phyloP scores from a whole-genome alignment of 1,139 yeast genomes.

The Yamadazyma dushanensis region DNA sequence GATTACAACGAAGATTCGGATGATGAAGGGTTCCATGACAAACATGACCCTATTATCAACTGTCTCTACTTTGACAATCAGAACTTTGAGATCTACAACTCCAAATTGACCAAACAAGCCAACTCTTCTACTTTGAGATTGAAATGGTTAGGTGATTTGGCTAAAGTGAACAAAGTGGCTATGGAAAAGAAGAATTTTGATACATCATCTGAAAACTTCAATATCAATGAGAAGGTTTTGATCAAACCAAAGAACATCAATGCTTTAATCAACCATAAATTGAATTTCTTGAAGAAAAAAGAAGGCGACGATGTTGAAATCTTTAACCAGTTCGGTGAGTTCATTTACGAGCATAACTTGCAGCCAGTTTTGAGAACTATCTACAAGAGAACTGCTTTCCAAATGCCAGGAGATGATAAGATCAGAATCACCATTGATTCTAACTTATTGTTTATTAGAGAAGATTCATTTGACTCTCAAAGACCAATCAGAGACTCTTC shows the following conservation, averaged over 20 bases:
- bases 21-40: constrained; percentile 15
- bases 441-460: constrained; percentile 82
- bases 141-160: constrained; percentile 86
- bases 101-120: constrained; percentile 69
- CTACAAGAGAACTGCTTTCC: constrained; percentile 93
- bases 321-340: constrained; percentile 61
- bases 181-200: constrained; percentile 79
- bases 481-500: constrained; percentile 88
- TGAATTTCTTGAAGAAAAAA: constrained; percentile 24
- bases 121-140: constrained; percentile 77
- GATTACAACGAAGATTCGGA: constrained; percentile 26
- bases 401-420: constrained; percentile 95
- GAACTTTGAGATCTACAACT: constrained; percentile 80
- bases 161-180: constrained; percentile 72
- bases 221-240: constrained; percentile 57
- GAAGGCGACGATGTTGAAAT: constrained; percentile 32
- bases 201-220: constrained; percentile 53
- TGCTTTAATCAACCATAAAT: constrained; percentile 37
- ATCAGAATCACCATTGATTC: constrained; percentile 89
- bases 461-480: constrained; percentile 80
- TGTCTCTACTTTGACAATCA: constrained; percentile 86
- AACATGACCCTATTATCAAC: constrained; percentile 77
- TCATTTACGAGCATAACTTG: constrained; percentile 63
- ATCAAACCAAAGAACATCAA: constrained; percentile 66
- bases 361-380: constrained; percentile 87